These are phyloP conservation scores for Anthracocystis panici-leucophaei DNA, from an alignment of 1,284 basidiomycete genomes.

Conservation along the genomic window DNA sequence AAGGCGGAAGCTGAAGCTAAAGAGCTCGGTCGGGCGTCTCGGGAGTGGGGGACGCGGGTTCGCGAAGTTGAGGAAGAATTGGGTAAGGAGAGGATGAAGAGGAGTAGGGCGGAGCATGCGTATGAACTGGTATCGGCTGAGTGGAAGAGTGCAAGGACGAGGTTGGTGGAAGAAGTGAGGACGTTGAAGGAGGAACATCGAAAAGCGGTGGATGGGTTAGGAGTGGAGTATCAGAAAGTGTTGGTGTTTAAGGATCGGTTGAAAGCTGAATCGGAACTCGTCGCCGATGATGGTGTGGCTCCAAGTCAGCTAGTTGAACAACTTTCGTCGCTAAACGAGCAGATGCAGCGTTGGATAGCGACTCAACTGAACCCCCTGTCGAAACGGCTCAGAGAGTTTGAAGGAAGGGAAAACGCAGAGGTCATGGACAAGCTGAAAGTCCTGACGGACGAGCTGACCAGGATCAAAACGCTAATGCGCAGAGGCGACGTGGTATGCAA, in stretches of 20 bases:
- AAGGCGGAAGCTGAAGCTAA: slow-evolving; percentile 65
- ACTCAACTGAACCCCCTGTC: slow-evolving; percentile 25
- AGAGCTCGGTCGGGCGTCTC: slow-evolving; percentile 57
- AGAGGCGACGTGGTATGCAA: slow-evolving; percentile 13
- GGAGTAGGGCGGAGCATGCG: slow-evolving; percentile 46
- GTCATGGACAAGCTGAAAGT: slow-evolving; percentile 15
- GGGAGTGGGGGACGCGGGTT: slow-evolving; percentile 65
- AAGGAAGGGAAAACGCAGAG: slow-evolving; percentile 21
- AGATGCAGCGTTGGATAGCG: slow-evolving; percentile 13
- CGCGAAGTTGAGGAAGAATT: slow-evolving; percentile 57
- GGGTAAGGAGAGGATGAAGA: slow-evolving; percentile 52
- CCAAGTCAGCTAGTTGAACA: slow-evolving; percentile 11
- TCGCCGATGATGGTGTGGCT: not conserved
- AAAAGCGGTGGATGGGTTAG: slow-evolving; percentile 16
- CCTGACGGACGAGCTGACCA: slow-evolving; percentile 37
- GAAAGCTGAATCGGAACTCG: slow-evolving; percentile 9
- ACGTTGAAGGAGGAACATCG: slow-evolving; percentile 20
- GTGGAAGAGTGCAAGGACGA: slow-evolving; percentile 54
- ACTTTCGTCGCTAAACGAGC: slow-evolving; percentile 1
- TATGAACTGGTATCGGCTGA: slow-evolving; percentile 49
- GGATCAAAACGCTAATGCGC: slow-evolving; percentile 46
- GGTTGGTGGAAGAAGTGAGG: slow-evolving; percentile 49
- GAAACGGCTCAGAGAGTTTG: slow-evolving; percentile 11
- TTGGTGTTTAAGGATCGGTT: slow-evolving; percentile 27
- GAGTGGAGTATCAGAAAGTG: slow-evolving; percentile 25